A percentile compares a stretch with the other conserved stretches of the same genome.
phyloP scores from a whole-genome alignment of 768 basidiomycete genomes.

The Nidularia pulvinata region DNA sequence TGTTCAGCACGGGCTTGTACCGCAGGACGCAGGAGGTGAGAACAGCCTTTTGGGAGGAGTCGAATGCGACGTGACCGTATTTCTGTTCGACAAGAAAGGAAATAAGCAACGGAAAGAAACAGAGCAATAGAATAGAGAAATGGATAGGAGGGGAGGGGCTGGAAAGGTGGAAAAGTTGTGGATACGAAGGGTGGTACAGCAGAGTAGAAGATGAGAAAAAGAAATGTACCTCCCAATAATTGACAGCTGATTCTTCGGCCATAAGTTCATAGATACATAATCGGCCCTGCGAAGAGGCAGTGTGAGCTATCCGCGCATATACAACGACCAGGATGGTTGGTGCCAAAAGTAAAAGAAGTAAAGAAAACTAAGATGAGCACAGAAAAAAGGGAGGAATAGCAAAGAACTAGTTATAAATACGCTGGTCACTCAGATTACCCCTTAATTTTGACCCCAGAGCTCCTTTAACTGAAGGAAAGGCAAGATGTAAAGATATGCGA shows the following conservation, averaged over 20 bases:
- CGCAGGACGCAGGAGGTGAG: constrained; percentile 90
- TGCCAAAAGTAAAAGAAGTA: too few relatives aligned
- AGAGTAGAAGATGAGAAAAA: neutral
- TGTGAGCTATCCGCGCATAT: neutral
- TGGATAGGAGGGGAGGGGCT: neutral
- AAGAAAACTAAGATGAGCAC: too few relatives aligned
- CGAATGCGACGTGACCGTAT: constrained; percentile 93
- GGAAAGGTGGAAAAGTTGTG: neutral
- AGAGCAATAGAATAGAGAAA: neutral
- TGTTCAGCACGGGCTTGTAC: constrained; percentile 66
- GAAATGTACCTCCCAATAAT: constrained; percentile 87
- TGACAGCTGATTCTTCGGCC: constrained; percentile 96
- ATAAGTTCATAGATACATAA: constrained; percentile 98
- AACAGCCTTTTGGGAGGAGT: constrained; percentile 90
- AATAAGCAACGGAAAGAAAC: neutral
- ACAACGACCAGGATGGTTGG: too few relatives aligned
- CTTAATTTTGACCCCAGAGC: too few relatives aligned
- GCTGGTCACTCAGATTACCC: too few relatives aligned
- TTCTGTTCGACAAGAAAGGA: constrained; percentile 50
- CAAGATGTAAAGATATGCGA: too few relatives aligned
- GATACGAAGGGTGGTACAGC: neutral
- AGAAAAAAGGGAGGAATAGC: too few relatives aligned
- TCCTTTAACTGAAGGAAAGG: too few relatives aligned
- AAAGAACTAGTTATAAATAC: too few relatives aligned
- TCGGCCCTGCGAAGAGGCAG: constrained; percentile 57